These are phyloP conservation scores for Kokia cookei DNA, from an alignment of 441 rosid species.

Conservation along the genomic window DNA sequence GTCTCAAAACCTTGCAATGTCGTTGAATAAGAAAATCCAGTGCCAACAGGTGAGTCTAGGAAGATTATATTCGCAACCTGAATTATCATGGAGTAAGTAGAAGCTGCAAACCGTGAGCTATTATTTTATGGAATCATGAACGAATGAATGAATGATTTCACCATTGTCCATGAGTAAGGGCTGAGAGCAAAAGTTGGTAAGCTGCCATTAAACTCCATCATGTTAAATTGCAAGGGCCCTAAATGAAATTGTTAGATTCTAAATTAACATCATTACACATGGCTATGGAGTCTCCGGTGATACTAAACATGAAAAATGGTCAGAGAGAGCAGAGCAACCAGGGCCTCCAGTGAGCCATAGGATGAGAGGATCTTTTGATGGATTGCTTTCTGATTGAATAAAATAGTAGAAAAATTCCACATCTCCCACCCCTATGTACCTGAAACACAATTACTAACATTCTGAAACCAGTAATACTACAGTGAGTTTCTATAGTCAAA, in stretches of 20 bases:
- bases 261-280: too few species aligned
- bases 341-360: constrained; percentile 16
- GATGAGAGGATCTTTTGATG: constrained; percentile 8
- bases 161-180: constrained; percentile 32
- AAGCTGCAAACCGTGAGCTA: too few species aligned
- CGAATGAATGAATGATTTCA: neutral
- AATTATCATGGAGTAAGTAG: neutral
- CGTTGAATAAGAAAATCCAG: constrained; percentile 42
- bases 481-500: too few species aligned
- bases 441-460: neutral
- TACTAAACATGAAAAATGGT: neutral
- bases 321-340: constrained; percentile 18
- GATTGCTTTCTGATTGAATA: constrained; percentile 27
- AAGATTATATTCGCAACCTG: constrained; percentile 42
- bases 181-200: constrained; percentile 18
- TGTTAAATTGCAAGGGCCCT: constrained; percentile 27
- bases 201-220: constrained; percentile 19
- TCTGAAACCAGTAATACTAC: too few species aligned
- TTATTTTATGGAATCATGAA: too few species aligned
- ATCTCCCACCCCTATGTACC: constrained; percentile 32
- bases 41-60: constrained; percentile 41
- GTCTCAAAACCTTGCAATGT: constrained; percentile 15
- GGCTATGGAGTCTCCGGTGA: too few species aligned
- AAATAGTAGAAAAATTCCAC: constrained; percentile 28
- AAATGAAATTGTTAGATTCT: too few species aligned